Percentiles rank a stretch among this genome's conserved stretches.
Evolutionary conservation across 2,329 filamentous ascomycete species (phyloP).

Genomic region (Xylaria sp.): DNA sequence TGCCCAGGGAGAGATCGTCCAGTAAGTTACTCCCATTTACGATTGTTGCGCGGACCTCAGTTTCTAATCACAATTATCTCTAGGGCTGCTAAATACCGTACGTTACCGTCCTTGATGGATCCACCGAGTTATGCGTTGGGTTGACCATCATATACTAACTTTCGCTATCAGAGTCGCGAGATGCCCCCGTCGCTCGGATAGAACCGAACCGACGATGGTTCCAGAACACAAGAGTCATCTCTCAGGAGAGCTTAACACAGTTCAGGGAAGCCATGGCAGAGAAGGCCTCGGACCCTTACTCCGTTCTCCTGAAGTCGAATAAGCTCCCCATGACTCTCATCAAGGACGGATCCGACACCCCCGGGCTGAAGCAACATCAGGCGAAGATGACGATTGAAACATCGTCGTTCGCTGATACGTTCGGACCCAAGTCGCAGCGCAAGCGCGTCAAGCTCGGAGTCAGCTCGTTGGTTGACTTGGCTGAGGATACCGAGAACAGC

Average conservation of each 20-base stretch:
- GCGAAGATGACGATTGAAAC: conserved; percentile 92
- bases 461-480: conserved; percentile 74
- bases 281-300: conserved; percentile 83
- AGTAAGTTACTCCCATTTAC: conserved; percentile 34
- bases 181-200: conserved; percentile 76
- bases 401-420: conserved; percentile 79
- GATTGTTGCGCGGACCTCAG: no score
- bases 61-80: not conserved
- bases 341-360: conserved; percentile 67
- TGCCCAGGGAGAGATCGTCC: conserved; percentile 73
- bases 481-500: conserved; percentile 71
- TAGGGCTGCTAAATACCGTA: conserved; percentile 64
- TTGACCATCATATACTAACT: not conserved
- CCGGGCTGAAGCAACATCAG: conserved; percentile 85
- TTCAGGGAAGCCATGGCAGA: conserved; percentile 92
- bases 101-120: not conserved
- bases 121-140: not conserved
- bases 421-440: conserved; percentile 87
- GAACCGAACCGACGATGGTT: conserved; percentile 99
- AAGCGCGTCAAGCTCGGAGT: conserved; percentile 89
- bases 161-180: conserved; percentile 54
- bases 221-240: conserved; percentile 83
- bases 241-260: conserved; percentile 76
- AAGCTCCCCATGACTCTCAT: conserved; percentile 96
- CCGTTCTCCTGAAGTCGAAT: conserved; percentile 92